Conservation (phyloP, 148 eudicot genomes). For the Agrostemma githago region DNA sequence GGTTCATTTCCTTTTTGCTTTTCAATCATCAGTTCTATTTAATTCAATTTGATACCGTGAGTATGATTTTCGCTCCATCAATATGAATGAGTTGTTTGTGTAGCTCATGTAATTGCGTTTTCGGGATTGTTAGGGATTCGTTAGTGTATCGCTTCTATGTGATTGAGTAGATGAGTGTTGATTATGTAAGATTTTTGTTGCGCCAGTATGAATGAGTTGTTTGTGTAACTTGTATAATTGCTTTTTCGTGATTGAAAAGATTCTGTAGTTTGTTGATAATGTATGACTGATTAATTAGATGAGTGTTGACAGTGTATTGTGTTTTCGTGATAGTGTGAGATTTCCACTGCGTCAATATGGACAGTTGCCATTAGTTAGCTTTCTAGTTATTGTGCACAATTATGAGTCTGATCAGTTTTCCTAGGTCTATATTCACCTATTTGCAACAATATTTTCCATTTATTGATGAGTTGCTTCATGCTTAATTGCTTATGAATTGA, state of each 20-base stretch:
- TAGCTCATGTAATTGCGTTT: background rate
- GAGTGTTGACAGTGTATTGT: no score
- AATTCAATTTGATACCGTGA: background rate
- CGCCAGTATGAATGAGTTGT: background rate
- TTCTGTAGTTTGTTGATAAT: no score
- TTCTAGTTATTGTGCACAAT: background rate
- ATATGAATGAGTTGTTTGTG: background rate
- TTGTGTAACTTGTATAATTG: background rate
- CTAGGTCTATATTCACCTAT: background rate
- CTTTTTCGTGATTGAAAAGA: background rate
- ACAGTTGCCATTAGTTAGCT: no score
- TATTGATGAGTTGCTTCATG: background rate
- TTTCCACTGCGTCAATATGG: no score
- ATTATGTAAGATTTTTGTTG: background rate
- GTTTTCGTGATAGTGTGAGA: no score
- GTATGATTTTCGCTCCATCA: background rate
- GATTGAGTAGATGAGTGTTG: background rate
- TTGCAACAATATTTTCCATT: background rate
- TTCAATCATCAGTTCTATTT: background rate
- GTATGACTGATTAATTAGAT: no score
- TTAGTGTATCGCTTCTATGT: background rate
- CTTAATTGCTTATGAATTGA: background rate
- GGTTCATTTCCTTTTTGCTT: conserved; percentile 11
- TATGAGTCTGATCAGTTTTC: background rate
- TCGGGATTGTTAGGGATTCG: no score